These are phyloP conservation scores for Eragrostis curvula DNA, from an alignment of 176 grass and related monocot genomes.

Conservation along the genomic window DNA sequence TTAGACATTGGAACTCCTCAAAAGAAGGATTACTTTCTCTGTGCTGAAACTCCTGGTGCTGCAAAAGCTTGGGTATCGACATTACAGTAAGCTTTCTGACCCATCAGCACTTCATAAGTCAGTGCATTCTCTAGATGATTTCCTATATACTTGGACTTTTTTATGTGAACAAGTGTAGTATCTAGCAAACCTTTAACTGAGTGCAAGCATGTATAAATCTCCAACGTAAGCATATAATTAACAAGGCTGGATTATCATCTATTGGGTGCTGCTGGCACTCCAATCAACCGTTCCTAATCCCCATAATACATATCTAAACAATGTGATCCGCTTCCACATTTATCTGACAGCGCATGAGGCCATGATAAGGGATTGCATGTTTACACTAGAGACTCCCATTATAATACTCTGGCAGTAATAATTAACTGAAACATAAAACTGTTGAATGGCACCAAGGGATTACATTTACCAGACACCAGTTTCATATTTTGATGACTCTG, in stretches of 20 bases:
- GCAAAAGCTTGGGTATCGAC: conserved; percentile 97
- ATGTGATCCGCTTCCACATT: conserved; percentile 13
- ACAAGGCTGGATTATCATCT: neutral
- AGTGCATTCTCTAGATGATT: neutral
- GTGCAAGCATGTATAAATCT: conserved; percentile 10
- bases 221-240: neutral
- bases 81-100: conserved; percentile 78
- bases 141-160: neutral
- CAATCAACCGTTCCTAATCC: conserved; percentile 4
- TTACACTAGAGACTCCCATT: neutral
- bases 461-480: conserved; percentile 12
- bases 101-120: neutral
- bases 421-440: conserved; percentile 4
- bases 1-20: conserved; percentile 94
- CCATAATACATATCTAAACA: neutral
- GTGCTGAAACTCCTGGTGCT: conserved; percentile 90
- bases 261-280: neutral
- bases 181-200: conserved; percentile 8
- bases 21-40: conserved; percentile 99
- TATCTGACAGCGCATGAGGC: neutral
- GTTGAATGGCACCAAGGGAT: neutral
- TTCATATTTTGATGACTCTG: neutral
- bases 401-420: conserved; percentile 11
- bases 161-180: conserved; percentile 2
- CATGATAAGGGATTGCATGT: conserved; percentile 12